phyloP scores from a whole-genome alignment of 768 basidiomycete species.

The Suillus clintonianus region DNA sequence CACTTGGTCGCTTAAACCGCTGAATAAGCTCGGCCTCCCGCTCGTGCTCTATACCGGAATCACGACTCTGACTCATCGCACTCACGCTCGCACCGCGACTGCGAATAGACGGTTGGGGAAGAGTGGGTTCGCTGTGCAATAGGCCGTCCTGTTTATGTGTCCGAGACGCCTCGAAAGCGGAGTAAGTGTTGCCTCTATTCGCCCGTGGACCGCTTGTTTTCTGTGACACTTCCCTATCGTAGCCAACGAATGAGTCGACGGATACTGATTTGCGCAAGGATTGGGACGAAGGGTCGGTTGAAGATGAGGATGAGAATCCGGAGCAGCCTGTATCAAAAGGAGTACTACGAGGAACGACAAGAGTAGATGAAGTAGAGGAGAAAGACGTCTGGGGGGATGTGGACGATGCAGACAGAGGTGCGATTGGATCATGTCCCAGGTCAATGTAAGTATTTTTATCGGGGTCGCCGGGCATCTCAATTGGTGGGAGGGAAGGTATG shows the following conservation, averaged over 20 bases:
- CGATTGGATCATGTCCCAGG: constrained; percentile 15
- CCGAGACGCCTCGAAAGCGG: constrained; percentile 37
- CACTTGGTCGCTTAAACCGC: constrained; percentile 39
- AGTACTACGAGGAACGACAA: constrained; percentile 16
- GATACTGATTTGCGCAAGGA: constrained; percentile 73
- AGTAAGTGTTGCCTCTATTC: constrained; percentile 38
- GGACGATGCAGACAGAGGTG: constrained; percentile 30
- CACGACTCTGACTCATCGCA: constrained; percentile 44
- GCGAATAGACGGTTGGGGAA: constrained; percentile 41
- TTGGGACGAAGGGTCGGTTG: constrained; percentile 26
- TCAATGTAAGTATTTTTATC: constrained; percentile 13
- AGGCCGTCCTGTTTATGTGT: constrained; percentile 30
- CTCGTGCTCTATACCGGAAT: constrained; percentile 42
- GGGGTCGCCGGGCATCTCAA: constrained; percentile 39
- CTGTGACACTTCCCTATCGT: constrained; percentile 38
- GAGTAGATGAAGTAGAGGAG: constrained; percentile 45
- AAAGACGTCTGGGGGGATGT: constrained; percentile 41
- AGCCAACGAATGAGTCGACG: constrained; percentile 70
- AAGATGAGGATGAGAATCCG: constrained; percentile 7
- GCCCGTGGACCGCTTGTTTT: constrained; percentile 35
- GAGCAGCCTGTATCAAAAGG: constrained; percentile 1
- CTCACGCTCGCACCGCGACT: constrained; percentile 59
- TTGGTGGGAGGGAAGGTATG: constrained; percentile 47
- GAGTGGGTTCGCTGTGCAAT: constrained; percentile 26
- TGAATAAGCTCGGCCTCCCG: constrained; percentile 58